Evolutionary conservation across 1,284 basidiomycete genomes (phyloP), one percentile per base, ranked within the genome.

Genomic region (Bondarzewia mesenterica): DNA sequence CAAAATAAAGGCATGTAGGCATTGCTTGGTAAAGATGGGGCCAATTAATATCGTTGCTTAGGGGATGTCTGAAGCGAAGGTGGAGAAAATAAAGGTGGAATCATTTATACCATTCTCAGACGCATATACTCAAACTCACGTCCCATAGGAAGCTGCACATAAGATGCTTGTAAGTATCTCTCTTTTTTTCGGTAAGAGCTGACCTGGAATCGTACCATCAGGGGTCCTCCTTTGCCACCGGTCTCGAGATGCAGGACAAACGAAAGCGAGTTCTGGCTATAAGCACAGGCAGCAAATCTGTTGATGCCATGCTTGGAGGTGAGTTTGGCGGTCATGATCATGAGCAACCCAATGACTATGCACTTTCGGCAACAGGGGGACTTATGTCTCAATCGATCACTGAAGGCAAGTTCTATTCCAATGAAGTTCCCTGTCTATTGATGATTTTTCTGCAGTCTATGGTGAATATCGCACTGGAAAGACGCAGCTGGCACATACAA

Each of bases 401-500:
- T 12, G 93, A 93, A 84, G 85, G 90, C 83, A 43, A 47, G 65
- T 54, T 27, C 41, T 15, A 21, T 15, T n/a, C 1, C n/a, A 10
- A 2, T n/a, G 7, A 4, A 20, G 40, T 7, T 14, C 7, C 8
- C 23, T 27, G 22, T 29, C 10, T 5, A 18, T 20, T 20, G 3
- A 10, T 21, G 7, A 14, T 20, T 22, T 20, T 20, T 45, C 20
- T 48, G 18, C 42, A 87, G 85, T 88, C 1, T 88, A 89, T 57
- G 86, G 87, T 48, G 82, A 90, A 62, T 85, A 82, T 61, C 78
- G 87, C 18, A 92, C 89, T 0, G 89, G 89, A 37, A 92, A 95
- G 70, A 95, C 93, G 5, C 93, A 95, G 60, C 72, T 95, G 38
- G 89, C 89, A 22, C 92, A 95, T 67, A 96, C 92, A 7, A 85